Evolutionary conservation across 106 monocot genomes (phyloP), one percentile per base, ranked within the genome.

Genomic region (Agapanthus africanus): DNA sequence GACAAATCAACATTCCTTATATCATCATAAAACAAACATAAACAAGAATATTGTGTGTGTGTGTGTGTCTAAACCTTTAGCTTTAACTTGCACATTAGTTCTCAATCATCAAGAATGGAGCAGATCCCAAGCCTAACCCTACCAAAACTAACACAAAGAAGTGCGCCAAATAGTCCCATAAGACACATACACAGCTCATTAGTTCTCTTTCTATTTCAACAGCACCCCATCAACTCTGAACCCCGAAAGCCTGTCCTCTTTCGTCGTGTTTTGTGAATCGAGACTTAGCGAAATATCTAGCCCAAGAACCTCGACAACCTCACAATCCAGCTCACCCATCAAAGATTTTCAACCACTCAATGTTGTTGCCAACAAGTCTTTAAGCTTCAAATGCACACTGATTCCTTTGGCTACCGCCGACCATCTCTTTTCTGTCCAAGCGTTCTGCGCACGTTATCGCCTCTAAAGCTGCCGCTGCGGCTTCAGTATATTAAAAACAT

Each of bases 101-200:
- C 2, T 0, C 59, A n/a, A 59, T 16, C 18, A 31, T 32, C 59
- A 33, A 37, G 37, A 37, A 65, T 65, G 64, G 39, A 65, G 35
- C 34, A 61, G n/a, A 34, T 61, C 36, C 35, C 61, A n/a, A 61
- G 0, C 36, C 19, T 35, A 10, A 39, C 23, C 64, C 64, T 40
- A 21, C 40, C 64, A 23, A 15, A 26, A 19, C 33, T 36, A 33
- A 61, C 61, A 36, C 61, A 36, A 36, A 61, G 36, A 19, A 61
- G 61, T 61, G 61, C 61, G 0, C 64, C 64, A 2, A 65, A 37
- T 13, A 40, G 39, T 25, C 64, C 64, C 23, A 65, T 9, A 40
- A 65, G 64, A 40, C 64, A 65, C 64, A 65, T 65, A 4, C 64
- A 65, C 39, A 65, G 64, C 64, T 65, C 64, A 25, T n/a, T n/a